Evolutionary conservation across 768 basidiomycete species (phyloP), one percentile per base, ranked within the genome.

Genomic region (Mycena galopus): DNA sequence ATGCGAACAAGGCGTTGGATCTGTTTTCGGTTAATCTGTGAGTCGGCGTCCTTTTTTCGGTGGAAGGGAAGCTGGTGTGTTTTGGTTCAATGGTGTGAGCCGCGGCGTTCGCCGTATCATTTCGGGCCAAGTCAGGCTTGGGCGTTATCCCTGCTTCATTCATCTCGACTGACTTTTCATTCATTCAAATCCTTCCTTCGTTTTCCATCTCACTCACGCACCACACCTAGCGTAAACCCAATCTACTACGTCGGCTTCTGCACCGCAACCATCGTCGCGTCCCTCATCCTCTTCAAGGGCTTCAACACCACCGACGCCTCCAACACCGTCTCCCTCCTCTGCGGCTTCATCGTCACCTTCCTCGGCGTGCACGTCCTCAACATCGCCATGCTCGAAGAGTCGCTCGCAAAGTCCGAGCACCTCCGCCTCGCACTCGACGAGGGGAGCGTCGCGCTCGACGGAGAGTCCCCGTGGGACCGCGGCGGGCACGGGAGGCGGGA

Each of bases 181-280:
- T n/a, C n/a, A n/a, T n/a, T n/a, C n/a, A n/a, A n/a, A n/a, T n/a
- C n/a, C n/a, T n/a, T n/a, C n/a, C n/a, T n/a, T n/a, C n/a, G n/a
- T n/a, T n/a, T n/a, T n/a, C n/a, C n/a, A n/a, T n/a, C n/a, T n/a
- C n/a, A n/a, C n/a, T n/a, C n/a, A n/a, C n/a, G n/a, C n/a, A n/a
- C n/a, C n/a, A n/a, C 32, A 16, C 37, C 27, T 75, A 97, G 96
- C 56, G 97, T 99, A 60, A 99, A 98, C 80, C 97, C 97, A 1
- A 93, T 98, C 85, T 98, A 98, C 84, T 98, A 96, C 79, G 97
- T 98, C 81, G 93, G 95, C 80, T 99, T 99, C 85, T 95, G 96
- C 21, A 94, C 95, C 1, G 93, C 94, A 4, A 98, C 97, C 55
- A 93, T 97, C 78, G 87, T 97, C 50, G 95, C 98, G 0, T 97